phyloP scores from a whole-genome alignment of 2,329 filamentous ascomycete species.

The Hysterium pulicare region DNA sequence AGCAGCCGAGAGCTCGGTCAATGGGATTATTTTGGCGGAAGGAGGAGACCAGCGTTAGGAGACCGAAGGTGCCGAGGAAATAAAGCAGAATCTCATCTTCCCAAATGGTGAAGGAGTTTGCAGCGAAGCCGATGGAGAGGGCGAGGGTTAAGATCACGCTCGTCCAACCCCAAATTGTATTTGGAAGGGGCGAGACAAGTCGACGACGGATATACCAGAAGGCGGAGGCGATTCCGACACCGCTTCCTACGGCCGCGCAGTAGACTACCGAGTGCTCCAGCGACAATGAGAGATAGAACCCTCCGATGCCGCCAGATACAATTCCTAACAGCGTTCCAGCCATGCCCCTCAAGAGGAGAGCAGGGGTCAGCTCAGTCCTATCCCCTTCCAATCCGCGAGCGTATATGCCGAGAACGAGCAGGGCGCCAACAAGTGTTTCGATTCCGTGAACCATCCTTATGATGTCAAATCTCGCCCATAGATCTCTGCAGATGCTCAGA shows the following conservation, averaged over 20 bases:
- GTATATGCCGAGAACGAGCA: slow-evolving; percentile 70
- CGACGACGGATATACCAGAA: slow-evolving; percentile 41
- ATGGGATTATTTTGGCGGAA: slow-evolving; percentile 65
- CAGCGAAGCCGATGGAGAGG: slow-evolving; percentile 90
- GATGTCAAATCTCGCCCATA: slow-evolving; percentile 93
- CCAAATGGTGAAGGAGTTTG: slow-evolving; percentile 98
- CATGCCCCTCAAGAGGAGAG: slow-evolving; percentile 51
- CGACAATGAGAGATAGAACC: slow-evolving; percentile 40
- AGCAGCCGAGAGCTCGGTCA: slow-evolving; percentile 73
- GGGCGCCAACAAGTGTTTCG: slow-evolving; percentile 62
- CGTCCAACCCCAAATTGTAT: slow-evolving; percentile 85
- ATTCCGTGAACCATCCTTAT: slow-evolving; percentile 82
- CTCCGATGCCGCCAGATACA: slow-evolving; percentile 40
- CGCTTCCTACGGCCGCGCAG: slow-evolving; percentile 37
- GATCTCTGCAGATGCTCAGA: slow-evolving; percentile 70
- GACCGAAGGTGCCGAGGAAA: slow-evolving; percentile 83
- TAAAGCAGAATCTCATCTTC: slow-evolving; percentile 93
- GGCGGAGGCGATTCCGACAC: slow-evolving; percentile 39
- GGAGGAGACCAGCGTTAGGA: slow-evolving; percentile 70
- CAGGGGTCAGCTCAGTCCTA: slow-evolving; percentile 51
- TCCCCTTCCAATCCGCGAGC: slow-evolving; percentile 57
- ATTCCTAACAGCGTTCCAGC: slow-evolving; percentile 48
- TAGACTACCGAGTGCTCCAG: slow-evolving; percentile 41
- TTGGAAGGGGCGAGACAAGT: slow-evolving; percentile 59
- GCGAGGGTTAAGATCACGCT: slow-evolving; percentile 76